These are phyloP conservation scores for Anastatica hierochuntica DNA, from an alignment of 345 rosid species.

Conservation along the genomic window DNA sequence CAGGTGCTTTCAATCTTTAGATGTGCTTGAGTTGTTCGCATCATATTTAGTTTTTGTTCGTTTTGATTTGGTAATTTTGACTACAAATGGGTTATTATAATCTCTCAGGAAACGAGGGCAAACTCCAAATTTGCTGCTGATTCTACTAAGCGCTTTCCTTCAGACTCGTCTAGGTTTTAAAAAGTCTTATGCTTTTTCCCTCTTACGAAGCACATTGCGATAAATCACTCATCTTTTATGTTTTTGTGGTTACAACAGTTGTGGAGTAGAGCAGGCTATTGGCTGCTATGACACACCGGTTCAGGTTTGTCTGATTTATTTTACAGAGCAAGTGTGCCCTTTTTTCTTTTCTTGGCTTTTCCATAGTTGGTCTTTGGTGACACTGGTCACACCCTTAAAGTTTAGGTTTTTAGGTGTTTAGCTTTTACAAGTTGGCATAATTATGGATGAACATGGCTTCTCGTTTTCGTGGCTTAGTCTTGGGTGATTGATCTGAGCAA, in stretches of 20 bases:
- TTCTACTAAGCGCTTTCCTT: slow-evolving; percentile 27
- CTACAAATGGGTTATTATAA: neutral
- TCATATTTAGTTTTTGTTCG: neutral
- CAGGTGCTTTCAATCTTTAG: slow-evolving; percentile 42
- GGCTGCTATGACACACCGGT: slow-evolving; percentile 70
- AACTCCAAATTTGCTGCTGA: slow-evolving; percentile 57
- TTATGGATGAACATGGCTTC: slow-evolving; percentile 3
- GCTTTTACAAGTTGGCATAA: neutral
- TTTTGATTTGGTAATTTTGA: slow-evolving; percentile 1
- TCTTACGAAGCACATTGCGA: neutral
- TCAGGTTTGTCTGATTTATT: slow-evolving; percentile 46
- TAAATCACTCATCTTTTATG: neutral
- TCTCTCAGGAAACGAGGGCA: slow-evolving; percentile 53
- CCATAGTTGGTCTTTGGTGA: neutral
- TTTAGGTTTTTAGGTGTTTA: neutral
- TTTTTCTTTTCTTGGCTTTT: neutral
- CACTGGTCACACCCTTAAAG: neutral
- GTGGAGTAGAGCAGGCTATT: slow-evolving; percentile 49
- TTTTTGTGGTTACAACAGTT: slow-evolving; percentile 27
- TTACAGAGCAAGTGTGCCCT: neutral
- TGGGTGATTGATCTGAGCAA: slow-evolving; percentile 4
- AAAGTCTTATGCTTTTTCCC: neutral
- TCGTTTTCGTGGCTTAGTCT: neutral
- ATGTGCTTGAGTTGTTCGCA: neutral
- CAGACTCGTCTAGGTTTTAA: slow-evolving; percentile 39